These are phyloP conservation scores for Solanum chilense DNA, from an alignment of 257 asterid genomes.

Conservation along the genomic window DNA sequence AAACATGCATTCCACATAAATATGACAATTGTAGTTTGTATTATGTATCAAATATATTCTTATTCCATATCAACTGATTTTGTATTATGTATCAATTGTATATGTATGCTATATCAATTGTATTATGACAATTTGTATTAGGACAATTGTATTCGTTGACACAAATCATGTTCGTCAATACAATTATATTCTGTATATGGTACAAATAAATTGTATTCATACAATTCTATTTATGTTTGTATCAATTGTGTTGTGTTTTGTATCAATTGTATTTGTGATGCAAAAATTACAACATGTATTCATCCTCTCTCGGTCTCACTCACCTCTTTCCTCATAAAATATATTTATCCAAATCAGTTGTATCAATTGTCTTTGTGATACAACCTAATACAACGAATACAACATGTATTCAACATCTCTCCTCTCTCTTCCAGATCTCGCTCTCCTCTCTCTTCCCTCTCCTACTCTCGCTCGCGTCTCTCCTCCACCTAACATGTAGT, in stretches of 20 bases:
- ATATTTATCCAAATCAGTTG: too few relatives aligned
- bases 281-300: neutral
- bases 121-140: neutral
- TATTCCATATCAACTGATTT: too few relatives aligned
- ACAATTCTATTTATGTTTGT: neutral
- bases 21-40: neutral
- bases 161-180: too few relatives aligned
- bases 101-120: too few relatives aligned
- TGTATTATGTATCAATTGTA: neutral
- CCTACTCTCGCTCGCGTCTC: neutral
- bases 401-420: neutral
- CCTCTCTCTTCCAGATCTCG: neutral
- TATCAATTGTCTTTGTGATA: too few relatives aligned
- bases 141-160: neutral
- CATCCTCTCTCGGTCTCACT: neutral
- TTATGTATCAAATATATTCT: neutral
- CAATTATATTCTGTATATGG: neutral
- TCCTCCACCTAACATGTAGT: neutral
- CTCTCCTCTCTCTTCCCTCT: neutral
- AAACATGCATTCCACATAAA: too few relatives aligned
- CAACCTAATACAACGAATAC: too few relatives aligned
- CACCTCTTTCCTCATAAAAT: neutral
- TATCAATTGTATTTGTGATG: neutral
- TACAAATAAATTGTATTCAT: neutral
- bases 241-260: neutral